Evolutionary conservation across 768 basidiomycete genomes (phyloP), one percentile per base, ranked within the genome.

Genomic region (Tulasnella sp.): DNA sequence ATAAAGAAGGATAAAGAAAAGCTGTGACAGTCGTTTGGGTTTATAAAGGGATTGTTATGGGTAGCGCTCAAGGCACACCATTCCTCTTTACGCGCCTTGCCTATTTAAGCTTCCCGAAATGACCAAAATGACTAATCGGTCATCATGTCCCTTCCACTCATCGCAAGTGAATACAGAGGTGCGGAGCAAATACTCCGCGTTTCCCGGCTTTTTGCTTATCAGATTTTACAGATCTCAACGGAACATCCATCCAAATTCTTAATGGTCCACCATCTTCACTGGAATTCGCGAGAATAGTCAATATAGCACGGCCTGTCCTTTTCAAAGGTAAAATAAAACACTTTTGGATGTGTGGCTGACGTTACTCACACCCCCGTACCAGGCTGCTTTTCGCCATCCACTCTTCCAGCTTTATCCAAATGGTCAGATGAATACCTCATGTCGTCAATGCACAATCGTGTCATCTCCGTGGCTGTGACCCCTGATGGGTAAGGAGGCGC

Each of bases 401-500:
- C 32, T 57, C 28, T 54, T n/a, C 72, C 72, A 19, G 56, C 64
- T 28, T 60, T 67, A 35, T 61, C 66, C 10, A 69, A 69, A 37
- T 93, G 89, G 90, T 70, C 75, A 9, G 68, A 80, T 60, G 67
- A 74, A 42, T 81, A 82, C 60, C 72, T 91, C 10, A 60, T 65
- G 10, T 57, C 68, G n/a, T 62, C 61, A 44, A 77, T 85, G 73
- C 77, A 72, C 3, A 64, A 74, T 3, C 63, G 63, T 24, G 47
- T 56, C 28, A 72, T 91, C 33, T 81, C 83, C 5, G 76, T 92
- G 27, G 84, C 88, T 1, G 71, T 83, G 35, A 91, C 89, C 4
- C 85, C 88, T 0, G 77, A 88, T 55, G 89, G 88, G 89, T 88
- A 56, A 56, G 73, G 53, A 12, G 33, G n/a, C n/a, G n/a, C n/a